Evolutionary conservation across 2,329 filamentous ascomycete species (phyloP), one percentile per base, ranked within the genome.

Genomic region (Sporothrix euskadiensis): DNA sequence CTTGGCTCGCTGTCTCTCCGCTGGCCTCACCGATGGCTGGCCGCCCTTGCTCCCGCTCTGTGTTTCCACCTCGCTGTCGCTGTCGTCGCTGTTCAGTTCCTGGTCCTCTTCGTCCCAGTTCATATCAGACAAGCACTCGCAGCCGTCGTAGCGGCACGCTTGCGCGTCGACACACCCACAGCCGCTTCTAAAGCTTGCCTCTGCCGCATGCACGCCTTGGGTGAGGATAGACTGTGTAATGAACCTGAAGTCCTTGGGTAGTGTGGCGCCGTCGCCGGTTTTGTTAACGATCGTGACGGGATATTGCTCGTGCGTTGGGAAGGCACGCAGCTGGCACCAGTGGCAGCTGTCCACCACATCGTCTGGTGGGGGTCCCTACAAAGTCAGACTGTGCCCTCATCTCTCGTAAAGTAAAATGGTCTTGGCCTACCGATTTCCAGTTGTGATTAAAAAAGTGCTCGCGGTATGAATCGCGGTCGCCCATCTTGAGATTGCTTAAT

Each of bases 221-320:
- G 87, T 82, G 0, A 92, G 83, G 4, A 91, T 83, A 10, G 89
- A 90, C 0, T 85, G 81, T 7, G 90, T 83, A 71, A 94, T 90
- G 79, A 94, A 95, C 0, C 84, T 84, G 77, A 96, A 97, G 54
- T 87, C 82, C 0, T 88, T 81, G 0, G 91, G 89, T 16, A 89
- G 83, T n/a, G 77, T 85, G 76, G 77, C 84, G 73, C 77, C 76
- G 1, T 85, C 81, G 76, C 92, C 90, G 1, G 88, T 81, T 0
- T 85, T 82, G 78, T 95, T 95, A 70, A 90, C 82, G 0, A 94
- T 85, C 0, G 87, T 88, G 35, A 94, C 85, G 0, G 89, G 88
- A 8, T 83, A 84, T 1, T 79, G 74, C 0, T 79, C 73, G 75
- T 88, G 85, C 0, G 83, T 87, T 0, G 83, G 80, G 75, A 90